Base-by-base conservation (phyloP, 75 land plant genomes). In the Cupressus sempervirens region DNA sequence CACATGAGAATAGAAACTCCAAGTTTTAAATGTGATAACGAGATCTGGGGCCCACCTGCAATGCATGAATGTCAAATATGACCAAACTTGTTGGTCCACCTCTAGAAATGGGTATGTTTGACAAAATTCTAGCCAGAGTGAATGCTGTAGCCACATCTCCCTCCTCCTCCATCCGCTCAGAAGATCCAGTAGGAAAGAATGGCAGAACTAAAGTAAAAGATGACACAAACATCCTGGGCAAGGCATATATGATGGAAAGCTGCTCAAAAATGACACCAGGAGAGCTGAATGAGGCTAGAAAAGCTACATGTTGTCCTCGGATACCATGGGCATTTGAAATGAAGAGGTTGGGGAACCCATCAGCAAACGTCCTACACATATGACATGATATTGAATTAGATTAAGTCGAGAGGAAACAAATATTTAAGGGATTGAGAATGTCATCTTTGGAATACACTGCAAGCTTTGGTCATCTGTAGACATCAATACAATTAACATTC, bases 101-200 rank as follows among this genome's bases (percentile, higher is more conserved):
- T 80, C 99, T 92, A 18, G 96, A 97, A 70, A 93, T 97, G 4
- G 99, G 99, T 79, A 94, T 96, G 65, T 94, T 94, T n/a, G 98
- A 95, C 36, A 96, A 84, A 18, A 93, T 94, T 84, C 98, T 87
- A 75, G 99, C 99, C 7, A 97, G 92, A 18, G 98, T 94, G 81
- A 96, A 97, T 38, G 99, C 99, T 35, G 99, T 97, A 14, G 99
- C 99, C 30, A 97, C 92, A 88, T 97, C 99, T 30, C 99, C 99
- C 85, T 97, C 99, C 26, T 96, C 99, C 87, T 97, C 99, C 96
- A 97, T 96, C 3, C 99, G 93, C 87, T 97, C 99, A 84, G 83
- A 94, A 14, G 99, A 92, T 36, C 99, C 99, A 26, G 99, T 97
- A 0, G 99, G 98, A 82, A 97, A 97, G 83, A 96, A 97, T 4